Base-by-base conservation (phyloP, 345 rosid species). In the Arabidopsis thaliana region DNA sequence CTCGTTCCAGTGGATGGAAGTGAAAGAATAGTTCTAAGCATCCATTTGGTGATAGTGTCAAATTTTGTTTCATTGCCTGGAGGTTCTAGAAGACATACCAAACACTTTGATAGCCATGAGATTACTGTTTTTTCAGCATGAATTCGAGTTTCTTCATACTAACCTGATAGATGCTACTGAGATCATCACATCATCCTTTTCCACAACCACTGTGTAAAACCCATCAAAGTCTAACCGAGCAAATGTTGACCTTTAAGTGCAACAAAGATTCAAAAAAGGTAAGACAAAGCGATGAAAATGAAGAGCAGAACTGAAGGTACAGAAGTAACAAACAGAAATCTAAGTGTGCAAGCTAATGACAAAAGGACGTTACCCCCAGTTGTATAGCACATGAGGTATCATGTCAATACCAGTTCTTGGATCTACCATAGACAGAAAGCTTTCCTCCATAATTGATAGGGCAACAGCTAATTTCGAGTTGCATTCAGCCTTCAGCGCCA, bases 131-230 rank as follows among this genome's bases (percentile, higher is more conserved):
- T 42, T 42, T 37, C 13, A 64, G 8, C 8, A 1, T 55, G 20
- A 58, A 49, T 37, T 67, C 41, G 30, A 37, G 46, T 48, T 30
- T 67, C 46, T 62, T 53, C 67, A 45, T 52, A 72, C 58, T 78
- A 63, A 93, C 98, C 98, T 91, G 87, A 93, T 77, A n/a, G 94
- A 89, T 74, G 98, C 98, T 67, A 81, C 98, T 58, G 95, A 83
- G 69, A 94, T 81, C 82, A 94, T 71, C 73, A 83, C 84, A 60
- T 94, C 98, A 62, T 89, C 87, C 66, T 87, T 91, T 84, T 94
- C 97, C 93, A 94, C 82, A 65, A 88, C 91, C 78, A 84, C 72
- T n/a, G 97, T 85, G 83, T 86, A 87, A 81, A 94, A 94, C 65
- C 93, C 93, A 41, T 71, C 85, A 78, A 87, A 94, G 83, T 94